Base-by-base conservation (phyloP, 2,329 filamentous ascomycete species). In the Alternaria dauci region DNA sequence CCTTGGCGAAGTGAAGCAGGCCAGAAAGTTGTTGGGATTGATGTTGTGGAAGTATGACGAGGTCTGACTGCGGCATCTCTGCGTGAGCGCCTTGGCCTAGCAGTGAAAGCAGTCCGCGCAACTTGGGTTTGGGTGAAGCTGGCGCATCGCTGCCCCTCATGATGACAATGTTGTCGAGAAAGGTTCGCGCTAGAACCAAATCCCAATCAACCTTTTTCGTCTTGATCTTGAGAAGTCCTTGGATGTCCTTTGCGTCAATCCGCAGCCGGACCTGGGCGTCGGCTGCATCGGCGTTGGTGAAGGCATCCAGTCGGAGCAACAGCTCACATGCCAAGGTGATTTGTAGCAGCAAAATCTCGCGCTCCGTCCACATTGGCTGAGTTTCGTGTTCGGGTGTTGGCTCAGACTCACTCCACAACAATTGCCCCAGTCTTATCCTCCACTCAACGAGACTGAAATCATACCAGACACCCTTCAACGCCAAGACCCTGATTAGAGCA, bases 391-490 rank as follows among this genome's bases (percentile, higher is more conserved):
- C 62, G 60, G 60, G 39, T 12, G 59, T 41, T 7, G 65, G 34
- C 16, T 76, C 71, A 8, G 64, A 61, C 39, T 76, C 72, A 16
- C 85, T 88, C 89, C 90, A 93, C 2, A 93, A 78, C 42, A 92
- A 83, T 76, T 92, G 90, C 7, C 90, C 90, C 1, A 93, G 81
- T 12, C 89, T 84, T 59, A 93, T 89, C 38, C 90, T 85, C 89
- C 89, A 92, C 72, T 92, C 90, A 7, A 92, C 88, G 32, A 88
- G 84, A 20, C 89, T 90, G 66, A 93, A 90, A 76, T 93, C 89
- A 52, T 90, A 85, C 90, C 90, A 93, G 46, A 91, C 85, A 57
- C 89, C 89, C 55, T 88, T 84, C 8, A 86, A 80, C 0, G 85
- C 86, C 44, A 93, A 82, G 9, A 90, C 85, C 71, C 87, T 87